phyloP scores from a whole-genome alignment of 2,329 filamentous ascomycete species.

The Fusarium dimerum region DNA sequence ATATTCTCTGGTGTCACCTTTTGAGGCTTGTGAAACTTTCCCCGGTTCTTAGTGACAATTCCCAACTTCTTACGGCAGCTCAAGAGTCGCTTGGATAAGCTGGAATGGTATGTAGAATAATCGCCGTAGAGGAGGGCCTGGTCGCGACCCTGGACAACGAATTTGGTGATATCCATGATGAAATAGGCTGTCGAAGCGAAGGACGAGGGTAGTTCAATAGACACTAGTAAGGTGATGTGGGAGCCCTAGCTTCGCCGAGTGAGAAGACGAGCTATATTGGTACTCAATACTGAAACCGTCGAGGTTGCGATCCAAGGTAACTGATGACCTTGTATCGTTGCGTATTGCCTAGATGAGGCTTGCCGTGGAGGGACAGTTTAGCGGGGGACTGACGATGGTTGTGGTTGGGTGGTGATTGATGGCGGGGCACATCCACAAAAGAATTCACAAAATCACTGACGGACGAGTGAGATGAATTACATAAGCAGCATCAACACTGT shows the following conservation, averaged over 20 bases:
- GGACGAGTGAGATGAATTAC: background rate
- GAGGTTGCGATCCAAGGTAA: slow-evolving; percentile 10
- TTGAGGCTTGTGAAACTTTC: slow-evolving; percentile 76
- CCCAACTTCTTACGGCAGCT: slow-evolving; percentile 83
- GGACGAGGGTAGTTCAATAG: background rate
- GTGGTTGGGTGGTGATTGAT: slow-evolving; percentile 13
- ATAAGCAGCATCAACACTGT: background rate
- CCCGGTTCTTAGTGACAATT: slow-evolving; percentile 79
- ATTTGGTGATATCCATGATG: slow-evolving; percentile 86
- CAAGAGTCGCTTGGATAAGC: slow-evolving; percentile 78
- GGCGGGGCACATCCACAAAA: slow-evolving; percentile 26
- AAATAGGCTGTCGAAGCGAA: background rate
- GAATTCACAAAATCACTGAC: slow-evolving; percentile 7
- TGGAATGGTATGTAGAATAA: slow-evolving; percentile 80
- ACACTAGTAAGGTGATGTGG: background rate
- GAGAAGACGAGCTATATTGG: slow-evolving; percentile 2
- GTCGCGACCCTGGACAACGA: slow-evolving; percentile 77
- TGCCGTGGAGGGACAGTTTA: slow-evolving; percentile 29
- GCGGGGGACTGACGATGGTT: slow-evolving; percentile 23
- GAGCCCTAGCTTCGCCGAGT: background rate
- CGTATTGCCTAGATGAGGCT: slow-evolving; percentile 19
- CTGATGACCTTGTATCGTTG: background rate
- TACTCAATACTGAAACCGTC: slow-evolving; percentile 4
- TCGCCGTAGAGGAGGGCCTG: slow-evolving; percentile 85
- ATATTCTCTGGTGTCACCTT: slow-evolving; percentile 75